These are phyloP conservation scores for Aureobasidium subglaciale DNA, from an alignment of 2,329 filamentous ascomycete genomes.

Conservation along the genomic window DNA sequence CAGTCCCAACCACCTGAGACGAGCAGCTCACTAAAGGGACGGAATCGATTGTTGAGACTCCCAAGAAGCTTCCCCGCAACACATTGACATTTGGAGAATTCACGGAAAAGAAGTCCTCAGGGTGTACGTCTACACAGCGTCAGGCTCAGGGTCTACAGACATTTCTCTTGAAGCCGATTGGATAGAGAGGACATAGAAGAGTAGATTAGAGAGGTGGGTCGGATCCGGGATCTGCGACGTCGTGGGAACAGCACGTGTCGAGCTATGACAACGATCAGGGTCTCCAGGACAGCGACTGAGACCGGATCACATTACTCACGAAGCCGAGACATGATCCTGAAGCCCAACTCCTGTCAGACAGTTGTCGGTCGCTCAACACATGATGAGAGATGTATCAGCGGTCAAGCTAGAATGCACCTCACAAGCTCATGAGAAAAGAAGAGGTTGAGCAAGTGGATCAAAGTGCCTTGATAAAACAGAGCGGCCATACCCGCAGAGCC, in stretches of 20 bases:
- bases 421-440: background rate
- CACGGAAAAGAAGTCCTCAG: background rate
- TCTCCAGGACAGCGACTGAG: background rate
- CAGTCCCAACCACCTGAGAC: background rate
- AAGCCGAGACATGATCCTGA: background rate
- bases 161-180: background rate
- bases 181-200: background rate
- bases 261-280: background rate
- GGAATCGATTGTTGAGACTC: background rate
- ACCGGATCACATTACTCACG: background rate
- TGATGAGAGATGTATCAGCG: background rate
- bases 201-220: background rate
- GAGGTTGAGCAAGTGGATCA: background rate
- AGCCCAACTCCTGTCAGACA: no score
- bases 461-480: background rate
- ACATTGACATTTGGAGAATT: background rate
- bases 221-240: background rate
- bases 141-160: no score
- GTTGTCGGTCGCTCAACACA: background rate
- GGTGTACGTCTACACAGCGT: no score
- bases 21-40: background rate
- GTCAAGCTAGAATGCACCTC: background rate
- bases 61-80: no score
- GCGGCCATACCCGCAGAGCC: slow-evolving; percentile 2
- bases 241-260: background rate